Evolutionary conservation across 2,329 filamentous ascomycete species (phyloP).

Genomic region (Sarocladium strictum): DNA sequence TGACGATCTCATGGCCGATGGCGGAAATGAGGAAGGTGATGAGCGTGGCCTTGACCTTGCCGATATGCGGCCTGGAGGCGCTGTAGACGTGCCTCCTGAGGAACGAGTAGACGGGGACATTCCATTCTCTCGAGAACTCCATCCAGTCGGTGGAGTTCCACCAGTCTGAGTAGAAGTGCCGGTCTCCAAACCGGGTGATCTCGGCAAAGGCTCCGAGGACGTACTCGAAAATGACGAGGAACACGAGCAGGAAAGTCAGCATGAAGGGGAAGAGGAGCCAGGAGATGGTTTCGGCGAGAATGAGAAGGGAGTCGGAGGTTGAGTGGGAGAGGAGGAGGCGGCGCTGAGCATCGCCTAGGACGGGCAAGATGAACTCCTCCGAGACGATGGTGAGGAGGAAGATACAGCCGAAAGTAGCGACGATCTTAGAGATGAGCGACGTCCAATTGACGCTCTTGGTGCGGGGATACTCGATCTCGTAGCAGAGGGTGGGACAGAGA

Average conservation of each 20-base stretch:
- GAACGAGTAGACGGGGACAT: constrained; percentile 95
- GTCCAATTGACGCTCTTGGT: constrained; percentile 69
- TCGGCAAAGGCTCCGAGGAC: constrained; percentile 91
- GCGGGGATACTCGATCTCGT: constrained; percentile 93
- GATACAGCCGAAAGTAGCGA: constrained; percentile 92
- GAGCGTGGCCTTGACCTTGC: constrained; percentile 69
- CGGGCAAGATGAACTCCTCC: constrained; percentile 92
- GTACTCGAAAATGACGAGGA: constrained; percentile 98
- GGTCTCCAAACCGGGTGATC: constrained; percentile 86
- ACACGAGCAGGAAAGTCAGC: constrained; percentile 90
- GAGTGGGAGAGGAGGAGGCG: constrained; percentile 39
- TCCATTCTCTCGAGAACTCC: constrained; percentile 95
- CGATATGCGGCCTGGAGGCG: constrained; percentile 70
- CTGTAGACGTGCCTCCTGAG: constrained; percentile 91
- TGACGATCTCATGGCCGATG: constrained; percentile 87
- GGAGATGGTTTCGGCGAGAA: constrained; percentile 84
- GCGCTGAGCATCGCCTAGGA: constrained; percentile 64
- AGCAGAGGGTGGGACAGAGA: constrained; percentile 91
- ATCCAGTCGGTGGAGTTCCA: constrained; percentile 84
- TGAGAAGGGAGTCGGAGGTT: constrained; percentile 62
- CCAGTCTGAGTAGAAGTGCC: constrained; percentile 83
- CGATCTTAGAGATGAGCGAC: constrained; percentile 75
- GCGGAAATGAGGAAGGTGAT: constrained; percentile 91
- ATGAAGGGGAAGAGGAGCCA: constrained; percentile 95
- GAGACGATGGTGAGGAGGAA: constrained; percentile 87